Base-by-base conservation (phyloP, 768 basidiomycete species). In the Tephrocybe sp. region DNA sequence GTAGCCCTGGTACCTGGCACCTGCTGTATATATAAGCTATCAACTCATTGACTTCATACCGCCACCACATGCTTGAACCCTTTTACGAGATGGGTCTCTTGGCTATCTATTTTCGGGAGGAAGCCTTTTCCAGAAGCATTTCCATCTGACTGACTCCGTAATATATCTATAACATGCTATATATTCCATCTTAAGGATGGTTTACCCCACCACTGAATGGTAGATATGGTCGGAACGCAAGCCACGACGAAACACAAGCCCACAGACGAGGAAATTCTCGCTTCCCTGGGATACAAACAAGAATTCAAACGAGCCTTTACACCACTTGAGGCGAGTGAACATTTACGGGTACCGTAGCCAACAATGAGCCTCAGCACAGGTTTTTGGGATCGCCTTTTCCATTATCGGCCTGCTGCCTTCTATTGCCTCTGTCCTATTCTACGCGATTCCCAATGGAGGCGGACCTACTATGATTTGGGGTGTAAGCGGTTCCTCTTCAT, bases 401-500 rank as follows among this genome's bases (percentile, higher is more conserved):
- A 81, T 88, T 53, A 85, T 88, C 43, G 86, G 87, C 1, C 63
- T 80, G 0, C 63, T 88, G 12, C 77, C 86, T 8, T 85, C 86
- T 0, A 85, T 87, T 26, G 80, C 84, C 65, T 78, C 75, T 28
- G 75, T 77, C 12, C 55, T 79, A 32, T 74, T 75, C 54, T 83
- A 82, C 62, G 75, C 84, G 1, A 68, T 86, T n/a, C 84, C 84
- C 0, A 84, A 87, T 64, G 87, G 88, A 10, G 86, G 84, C 3
- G 79, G 84, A 0, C 78, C 81, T 1, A 76, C 83, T 1, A 84
- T 88, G 83, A 82, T 86, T 12, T 90, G 86, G 86, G 86, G 86
- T 12, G 81, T 83, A 53, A 52, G 79, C 72, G 2, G n/a, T 39
- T 17, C 38, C 18, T 39, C 38, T 17, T 6, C n/a, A 3, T 5